Conservation (phyloP, 1,284 basidiomycete species). For the Pascua sp. region DNA sequence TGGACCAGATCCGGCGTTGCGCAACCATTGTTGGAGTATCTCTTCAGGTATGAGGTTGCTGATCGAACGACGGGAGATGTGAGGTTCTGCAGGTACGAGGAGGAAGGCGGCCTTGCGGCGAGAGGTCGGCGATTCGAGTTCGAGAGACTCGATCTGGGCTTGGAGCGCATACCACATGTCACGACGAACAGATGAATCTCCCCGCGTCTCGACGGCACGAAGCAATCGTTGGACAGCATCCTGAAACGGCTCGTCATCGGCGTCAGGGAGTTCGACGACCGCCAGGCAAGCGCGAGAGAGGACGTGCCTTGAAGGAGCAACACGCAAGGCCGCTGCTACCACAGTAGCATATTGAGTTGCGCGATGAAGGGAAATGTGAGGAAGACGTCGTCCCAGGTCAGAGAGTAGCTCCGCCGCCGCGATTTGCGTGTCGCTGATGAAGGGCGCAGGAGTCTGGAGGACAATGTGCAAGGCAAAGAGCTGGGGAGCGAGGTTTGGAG, state of each 20-base stretch:
- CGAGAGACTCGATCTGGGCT: background rate
- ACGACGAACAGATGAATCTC: conserved; percentile 9
- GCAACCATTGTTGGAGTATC: conserved; percentile 3
- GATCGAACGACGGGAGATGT: background rate
- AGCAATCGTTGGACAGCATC: conserved; percentile 9
- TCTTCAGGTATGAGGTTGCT: background rate
- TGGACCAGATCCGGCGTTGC: background rate
- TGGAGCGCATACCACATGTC: conserved; percentile 29
- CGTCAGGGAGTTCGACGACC: conserved; percentile 10
- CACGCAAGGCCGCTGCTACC: conserved; percentile 4
- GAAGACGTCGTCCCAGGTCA: conserved; percentile 1
- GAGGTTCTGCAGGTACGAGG: background rate
- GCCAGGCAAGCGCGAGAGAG: conserved; percentile 17
- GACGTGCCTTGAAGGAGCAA: conserved; percentile 4
- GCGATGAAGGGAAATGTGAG: background rate
- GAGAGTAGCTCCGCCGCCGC: conserved; percentile 18
- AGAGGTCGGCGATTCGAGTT: conserved; percentile 1
- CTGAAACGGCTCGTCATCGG: conserved; percentile 8
- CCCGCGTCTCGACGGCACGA: conserved; percentile 3
- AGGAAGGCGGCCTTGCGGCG: conserved; percentile 8
- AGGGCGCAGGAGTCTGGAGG: conserved; percentile 12
- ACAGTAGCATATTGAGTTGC: conserved; percentile 15
- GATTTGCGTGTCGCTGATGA: conserved; percentile 9
- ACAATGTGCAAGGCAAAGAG: conserved; percentile 21
- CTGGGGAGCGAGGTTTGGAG: conserved; percentile 1